phyloP scores from a whole-genome alignment of 768 basidiomycete species.

The Boletus vermiculosoides region DNA sequence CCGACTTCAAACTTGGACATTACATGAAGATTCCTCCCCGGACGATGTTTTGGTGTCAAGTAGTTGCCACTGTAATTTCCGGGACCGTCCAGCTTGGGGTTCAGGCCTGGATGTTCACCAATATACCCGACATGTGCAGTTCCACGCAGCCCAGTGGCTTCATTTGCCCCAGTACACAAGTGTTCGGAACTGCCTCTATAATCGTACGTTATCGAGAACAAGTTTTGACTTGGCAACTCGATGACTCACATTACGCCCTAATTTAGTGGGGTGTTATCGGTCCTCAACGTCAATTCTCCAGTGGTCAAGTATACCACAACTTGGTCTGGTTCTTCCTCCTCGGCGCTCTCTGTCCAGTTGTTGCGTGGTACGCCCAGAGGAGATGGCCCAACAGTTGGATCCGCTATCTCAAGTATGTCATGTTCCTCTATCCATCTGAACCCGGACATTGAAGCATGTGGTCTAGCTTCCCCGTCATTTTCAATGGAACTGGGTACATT shows the following conservation, averaged over 20 bases:
- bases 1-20: slow-evolving; percentile 77
- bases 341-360: slow-evolving; percentile 60
- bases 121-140: slow-evolving; percentile 38
- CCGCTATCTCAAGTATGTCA: slow-evolving; percentile 61
- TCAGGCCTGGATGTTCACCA: slow-evolving; percentile 55
- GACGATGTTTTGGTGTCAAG: slow-evolving; percentile 67
- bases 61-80: slow-evolving; percentile 58
- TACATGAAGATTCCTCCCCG: slow-evolving; percentile 69
- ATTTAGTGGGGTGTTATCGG: slow-evolving; percentile 74
- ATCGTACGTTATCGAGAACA: slow-evolving; percentile 40
- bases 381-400: slow-evolving; percentile 65
- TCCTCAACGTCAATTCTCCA: slow-evolving; percentile 69
- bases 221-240: not conserved
- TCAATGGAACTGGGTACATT: slow-evolving; percentile 58
- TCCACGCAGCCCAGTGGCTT: slow-evolving; percentile 23
- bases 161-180: slow-evolving; percentile 35
- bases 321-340: slow-evolving; percentile 79
- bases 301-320: slow-evolving; percentile 60
- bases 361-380: slow-evolving; percentile 51
- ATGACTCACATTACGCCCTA: not conserved
- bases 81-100: slow-evolving; percentile 68
- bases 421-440: not conserved
- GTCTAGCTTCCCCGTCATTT: slow-evolving; percentile 46
- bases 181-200: slow-evolving; percentile 53
- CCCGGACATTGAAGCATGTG: not conserved